A percentile compares a stretch with the other conserved stretches of the same genome.
Evolutionary conservation across 352 stramenopile genomes (phyloP).

Genomic region (Globisporangium parvum): DNA sequence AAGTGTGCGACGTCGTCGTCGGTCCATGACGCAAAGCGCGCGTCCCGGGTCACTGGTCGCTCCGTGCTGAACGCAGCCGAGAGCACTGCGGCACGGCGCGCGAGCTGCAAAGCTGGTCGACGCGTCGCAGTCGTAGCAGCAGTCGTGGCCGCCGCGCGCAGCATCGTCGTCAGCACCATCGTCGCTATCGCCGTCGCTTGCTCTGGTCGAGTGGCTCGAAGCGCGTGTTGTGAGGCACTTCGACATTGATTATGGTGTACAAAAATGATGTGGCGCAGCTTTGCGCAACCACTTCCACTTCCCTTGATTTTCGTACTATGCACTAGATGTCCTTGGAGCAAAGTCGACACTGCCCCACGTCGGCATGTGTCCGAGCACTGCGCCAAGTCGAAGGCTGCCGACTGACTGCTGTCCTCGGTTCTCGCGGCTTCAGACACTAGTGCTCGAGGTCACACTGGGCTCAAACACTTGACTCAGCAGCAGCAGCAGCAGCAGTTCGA

Average conservation of each 20-base stretch:
- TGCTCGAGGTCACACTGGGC: too few relatives aligned
- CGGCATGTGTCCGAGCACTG: too few relatives aligned
- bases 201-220: neutral
- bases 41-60: conserved; percentile 28
- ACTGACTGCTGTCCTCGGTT: too few relatives aligned
- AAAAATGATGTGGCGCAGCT: neutral
- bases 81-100: conserved; percentile 3
- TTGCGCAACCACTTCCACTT: too few relatives aligned
- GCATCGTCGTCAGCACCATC: conserved; percentile 1
- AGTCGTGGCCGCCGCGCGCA: conserved; percentile 8
- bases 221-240: neutral
- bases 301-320: too few relatives aligned
- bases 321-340: too few relatives aligned
- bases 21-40: conserved; percentile 45
- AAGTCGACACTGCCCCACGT: too few relatives aligned
- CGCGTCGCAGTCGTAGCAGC: conserved; percentile 7
- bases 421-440: too few relatives aligned
- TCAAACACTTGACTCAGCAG: too few relatives aligned
- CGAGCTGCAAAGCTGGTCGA: conserved; percentile 1
- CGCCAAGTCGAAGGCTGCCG: too few relatives aligned
- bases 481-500: too few relatives aligned
- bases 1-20: conserved; percentile 64
- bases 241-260: neutral
- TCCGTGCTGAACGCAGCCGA: conserved; percentile 14
- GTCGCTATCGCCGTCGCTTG: neutral